Base-by-base conservation (phyloP, 768 basidiomycete genomes). In the Tricholoma furcatifolium region DNA sequence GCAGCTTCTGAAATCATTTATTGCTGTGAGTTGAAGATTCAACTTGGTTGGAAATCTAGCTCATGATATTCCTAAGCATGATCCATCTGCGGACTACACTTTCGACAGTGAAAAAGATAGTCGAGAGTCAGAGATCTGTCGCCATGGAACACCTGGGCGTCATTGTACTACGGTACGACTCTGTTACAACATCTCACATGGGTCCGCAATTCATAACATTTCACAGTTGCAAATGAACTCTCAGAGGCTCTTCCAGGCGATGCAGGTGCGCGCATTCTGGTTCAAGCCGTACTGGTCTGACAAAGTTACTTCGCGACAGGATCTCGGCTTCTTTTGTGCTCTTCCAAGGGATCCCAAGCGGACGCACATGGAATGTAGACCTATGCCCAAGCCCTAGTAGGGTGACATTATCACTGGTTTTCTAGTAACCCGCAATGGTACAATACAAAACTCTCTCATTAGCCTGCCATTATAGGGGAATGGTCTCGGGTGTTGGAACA, bases 361-460 rank as follows among this genome's bases (percentile, higher is more conserved):
- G 65, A 85, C 84, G 20, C 71, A 89, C 57, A 85, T 88, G 71
- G 80, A 85, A 59, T 89, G 86, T 68, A 84, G 70, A 61, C 85
- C 77, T n/a, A 68, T 88, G 57, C 81, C 80, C 50, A 75, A 78
- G 56, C 68, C 36, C 49, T 24, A 41, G 42, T 40, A 39, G 39
- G 18, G n/a, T 8, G 20, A 27, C 27, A 27, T 27, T 27, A 27
- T 27, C 7, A 27, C 7, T 27, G 27, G 27, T 27, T 27, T 27
- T 27, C 27, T 27, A 27, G 27, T 3, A 27, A 27, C 3, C 27
- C 27, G 4, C 27, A 27, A 27, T 27, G 27, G 7, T 27, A 27
- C 27, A 27, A 7, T 27, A 27, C 27, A 27, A 27, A 17, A 9
- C 15, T 9, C 9, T 41, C 14, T 18, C 40, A 41, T n/a, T 17